Evolutionary conservation across 441 rosid genomes (phyloP), one percentile per base, ranked within the genome.

Genomic region (Populus trichocarpa): DNA sequence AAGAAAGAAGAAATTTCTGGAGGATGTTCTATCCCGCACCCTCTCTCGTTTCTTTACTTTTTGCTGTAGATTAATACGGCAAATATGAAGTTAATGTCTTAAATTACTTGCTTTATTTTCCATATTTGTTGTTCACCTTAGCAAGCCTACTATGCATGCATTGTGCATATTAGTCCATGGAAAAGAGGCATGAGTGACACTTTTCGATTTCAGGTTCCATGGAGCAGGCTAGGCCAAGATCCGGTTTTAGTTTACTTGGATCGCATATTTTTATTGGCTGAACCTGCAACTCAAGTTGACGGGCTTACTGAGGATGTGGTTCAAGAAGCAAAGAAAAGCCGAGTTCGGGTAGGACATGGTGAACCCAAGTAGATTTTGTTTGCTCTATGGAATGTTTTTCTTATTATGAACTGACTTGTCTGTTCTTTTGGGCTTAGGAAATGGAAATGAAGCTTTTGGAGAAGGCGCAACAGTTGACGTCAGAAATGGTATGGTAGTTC

Each of bases 181-280:
- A 69, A 64, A 40, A 42, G 71, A 14, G 42, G 76, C 68, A 33
- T 40, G 53, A 71, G 64, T 75, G 77, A 22, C 38, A 33, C 75
- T 40, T 77, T 74, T 57, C 20, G 71, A 79, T 84, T 81, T 71
- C 90, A 97, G 99, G 99, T 97, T 77, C 99, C 99, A 11, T 95
- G 99, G 99, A 97, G 96, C 87, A 93, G 96, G 89, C 99, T 97
- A 81, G 99, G 99, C 81, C 99, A 95, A 88, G 99, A 97, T 75
- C 98, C 99, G 38, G 99, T 97, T 79, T 82, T 92, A 74, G 98
- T 97, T 82, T 87, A 77, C 80, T 88, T 97, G 86, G 99, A 97
- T 89, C 90, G 91, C 26, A 95, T 97, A 75, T 97, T 85, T 85
- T 86, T 97, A 70, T 84, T 96, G 77, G 98, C 97, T 59, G 99